A percentile compares a stretch with the other conserved stretches of the same genome.
Evolutionary conservation across 208 protist species (phyloP).

Genomic region (Leishmania lainsoni): DNA sequence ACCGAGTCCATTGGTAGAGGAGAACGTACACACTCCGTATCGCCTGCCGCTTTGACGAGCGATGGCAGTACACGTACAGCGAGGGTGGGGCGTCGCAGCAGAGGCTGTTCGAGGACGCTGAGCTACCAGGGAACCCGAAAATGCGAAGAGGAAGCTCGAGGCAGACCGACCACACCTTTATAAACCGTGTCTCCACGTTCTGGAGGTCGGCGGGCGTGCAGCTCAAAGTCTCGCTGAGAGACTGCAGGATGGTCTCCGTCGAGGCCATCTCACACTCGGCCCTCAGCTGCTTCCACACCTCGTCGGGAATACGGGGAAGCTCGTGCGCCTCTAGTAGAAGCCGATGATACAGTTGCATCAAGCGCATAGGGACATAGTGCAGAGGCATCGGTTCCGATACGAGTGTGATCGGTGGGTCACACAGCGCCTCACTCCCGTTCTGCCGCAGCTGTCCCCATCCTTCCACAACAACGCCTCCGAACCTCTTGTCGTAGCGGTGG

Average conservation of each 20-base stretch:
- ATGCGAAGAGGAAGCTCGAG: slow-evolving; percentile 11
- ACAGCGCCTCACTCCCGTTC: background rate
- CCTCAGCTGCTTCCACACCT: background rate
- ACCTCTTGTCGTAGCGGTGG: slow-evolving; percentile 4
- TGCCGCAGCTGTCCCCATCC: background rate
- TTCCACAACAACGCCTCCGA: slow-evolving; percentile 4
- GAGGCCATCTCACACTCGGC: background rate
- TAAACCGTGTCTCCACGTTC: background rate
- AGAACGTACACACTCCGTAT: slow-evolving; percentile 1
- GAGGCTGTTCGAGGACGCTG: background rate
- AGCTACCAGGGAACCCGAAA: background rate
- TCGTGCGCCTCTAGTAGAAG: background rate
- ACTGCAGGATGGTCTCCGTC: background rate
- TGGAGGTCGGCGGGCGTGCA: slow-evolving; percentile 8
- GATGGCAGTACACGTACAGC: slow-evolving; percentile 4
- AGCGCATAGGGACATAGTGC: slow-evolving; percentile 5
- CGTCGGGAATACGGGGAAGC: background rate
- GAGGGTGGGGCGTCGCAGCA: background rate
- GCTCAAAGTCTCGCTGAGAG: slow-evolving; percentile 5
- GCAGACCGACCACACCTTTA: slow-evolving; percentile 6
- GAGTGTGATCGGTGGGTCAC: background rate
- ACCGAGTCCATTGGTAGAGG: slow-evolving; percentile 7
- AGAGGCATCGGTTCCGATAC: slow-evolving; percentile 4
- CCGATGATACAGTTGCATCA: slow-evolving; percentile 1
- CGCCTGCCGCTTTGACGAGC: background rate